These are phyloP conservation scores for Leucaena leucocephala DNA, from an alignment of 306 rosid genomes.

Conservation along the genomic window DNA sequence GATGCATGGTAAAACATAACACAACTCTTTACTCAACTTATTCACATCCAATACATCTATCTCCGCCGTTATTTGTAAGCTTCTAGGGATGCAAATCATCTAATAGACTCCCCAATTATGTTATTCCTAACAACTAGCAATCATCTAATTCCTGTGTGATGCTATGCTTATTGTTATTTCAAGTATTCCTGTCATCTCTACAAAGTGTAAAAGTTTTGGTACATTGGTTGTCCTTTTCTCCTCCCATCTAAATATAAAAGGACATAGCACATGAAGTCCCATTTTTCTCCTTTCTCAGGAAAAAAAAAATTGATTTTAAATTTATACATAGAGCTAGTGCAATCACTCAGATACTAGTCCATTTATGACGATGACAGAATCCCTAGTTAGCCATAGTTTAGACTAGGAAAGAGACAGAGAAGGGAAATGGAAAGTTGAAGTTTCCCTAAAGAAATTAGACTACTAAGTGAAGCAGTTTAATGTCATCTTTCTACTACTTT, in stretches of 20 bases:
- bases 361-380: neutral
- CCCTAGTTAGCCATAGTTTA: constrained; percentile 1
- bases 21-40: neutral
- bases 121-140: no score
- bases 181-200: neutral
- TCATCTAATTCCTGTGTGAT: neutral
- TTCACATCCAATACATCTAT: neutral
- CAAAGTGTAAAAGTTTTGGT: neutral
- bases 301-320: neutral
- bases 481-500: constrained; percentile 15
- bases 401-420: constrained; percentile 19
- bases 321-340: neutral
- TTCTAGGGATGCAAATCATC: neutral
- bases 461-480: constrained; percentile 13
- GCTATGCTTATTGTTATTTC: neutral
- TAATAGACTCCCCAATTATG: neutral
- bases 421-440: constrained; percentile 2
- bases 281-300: neutral
- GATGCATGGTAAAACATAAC: neutral
- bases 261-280: neutral
- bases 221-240: neutral
- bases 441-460: neutral
- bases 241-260: neutral
- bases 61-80: neutral
- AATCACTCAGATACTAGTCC: constrained; percentile 19